phyloP scores from a whole-genome alignment of 208 protist species.

The Naegleria gruberi region DNA sequence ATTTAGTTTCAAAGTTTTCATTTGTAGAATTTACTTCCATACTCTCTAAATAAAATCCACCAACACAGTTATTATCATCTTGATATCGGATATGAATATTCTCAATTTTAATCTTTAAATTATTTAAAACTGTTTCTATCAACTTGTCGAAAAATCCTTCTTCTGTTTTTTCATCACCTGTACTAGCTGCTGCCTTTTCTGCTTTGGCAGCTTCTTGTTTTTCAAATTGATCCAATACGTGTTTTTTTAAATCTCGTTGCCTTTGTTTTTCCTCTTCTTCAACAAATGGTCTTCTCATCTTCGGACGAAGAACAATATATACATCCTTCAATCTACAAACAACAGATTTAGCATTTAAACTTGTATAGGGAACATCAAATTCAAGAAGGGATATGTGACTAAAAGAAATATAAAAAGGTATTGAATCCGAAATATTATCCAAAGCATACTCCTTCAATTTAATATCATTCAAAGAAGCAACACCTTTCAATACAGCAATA shows the following conservation, averaged over 20 bases:
- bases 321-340: background rate
- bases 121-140: slow-evolving; percentile 13
- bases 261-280: background rate
- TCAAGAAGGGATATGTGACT: background rate
- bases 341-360: background rate
- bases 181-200: background rate
- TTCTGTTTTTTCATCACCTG: background rate
- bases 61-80: background rate
- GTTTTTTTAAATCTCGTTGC: background rate
- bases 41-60: background rate
- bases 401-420: background rate
- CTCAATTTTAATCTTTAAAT: background rate
- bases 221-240: background rate
- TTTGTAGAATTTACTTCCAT: background rate
- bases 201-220: background rate
- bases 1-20: background rate
- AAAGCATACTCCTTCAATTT: background rate
- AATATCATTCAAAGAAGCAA: background rate
- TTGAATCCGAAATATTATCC: background rate
- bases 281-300: background rate
- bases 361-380: slow-evolving; percentile 8
- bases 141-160: slow-evolving; percentile 5
- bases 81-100: slow-evolving; percentile 19
- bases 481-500: background rate
- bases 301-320: background rate